Percentiles rank a stretch among this genome's conserved stretches.
phyloP scores from a whole-genome alignment of 257 asterid species.

The Cynanchum wilfordii region DNA sequence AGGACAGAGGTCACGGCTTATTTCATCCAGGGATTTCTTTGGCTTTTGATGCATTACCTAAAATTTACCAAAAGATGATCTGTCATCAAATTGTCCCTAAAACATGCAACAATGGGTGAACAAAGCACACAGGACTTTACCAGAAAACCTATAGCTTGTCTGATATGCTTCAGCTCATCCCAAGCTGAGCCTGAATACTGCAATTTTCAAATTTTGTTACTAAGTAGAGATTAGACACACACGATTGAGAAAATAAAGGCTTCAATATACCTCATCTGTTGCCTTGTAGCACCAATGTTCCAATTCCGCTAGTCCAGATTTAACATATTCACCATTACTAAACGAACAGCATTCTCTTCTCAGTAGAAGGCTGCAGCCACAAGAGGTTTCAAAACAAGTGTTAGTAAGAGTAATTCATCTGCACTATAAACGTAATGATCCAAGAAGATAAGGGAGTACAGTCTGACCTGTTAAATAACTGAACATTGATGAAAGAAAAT shows the following conservation, averaged over 20 bases:
- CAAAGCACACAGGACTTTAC: conserved; percentile 30
- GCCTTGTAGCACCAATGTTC: conserved; percentile 85
- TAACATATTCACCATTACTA: conserved; percentile 95
- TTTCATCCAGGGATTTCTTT: conserved; percentile 88
- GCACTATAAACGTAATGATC: conserved; percentile 10
- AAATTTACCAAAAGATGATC: conserved; percentile 11
- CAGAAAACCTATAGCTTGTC: conserved; percentile 97
- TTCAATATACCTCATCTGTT: conserved; percentile 67
- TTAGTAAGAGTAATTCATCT: background rate
- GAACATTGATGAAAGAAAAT: conserved; percentile 96
- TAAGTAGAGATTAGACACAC: conserved; percentile 6
- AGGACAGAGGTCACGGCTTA: conserved; percentile 78
- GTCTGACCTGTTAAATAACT: conserved; percentile 85
- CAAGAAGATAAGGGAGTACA: conserved; percentile 6
- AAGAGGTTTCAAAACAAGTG: conserved; percentile 8
- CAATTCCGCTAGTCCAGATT: conserved; percentile 89
- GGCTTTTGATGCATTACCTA: conserved; percentile 96
- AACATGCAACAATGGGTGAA: background rate
- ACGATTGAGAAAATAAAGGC: conserved; percentile 12
- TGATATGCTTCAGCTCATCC: conserved; percentile 97
- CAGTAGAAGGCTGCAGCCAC: conserved; percentile 65
- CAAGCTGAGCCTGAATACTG: conserved; percentile 97
- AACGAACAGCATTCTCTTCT: conserved; percentile 97
- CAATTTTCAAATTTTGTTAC: conserved; percentile 27
- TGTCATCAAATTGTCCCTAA: background rate